A percentile compares a stretch with the other conserved stretches of the same genome.
phyloP scores from a whole-genome alignment of 2,329 filamentous ascomycete genomes.

The Diaporthe sp. region DNA sequence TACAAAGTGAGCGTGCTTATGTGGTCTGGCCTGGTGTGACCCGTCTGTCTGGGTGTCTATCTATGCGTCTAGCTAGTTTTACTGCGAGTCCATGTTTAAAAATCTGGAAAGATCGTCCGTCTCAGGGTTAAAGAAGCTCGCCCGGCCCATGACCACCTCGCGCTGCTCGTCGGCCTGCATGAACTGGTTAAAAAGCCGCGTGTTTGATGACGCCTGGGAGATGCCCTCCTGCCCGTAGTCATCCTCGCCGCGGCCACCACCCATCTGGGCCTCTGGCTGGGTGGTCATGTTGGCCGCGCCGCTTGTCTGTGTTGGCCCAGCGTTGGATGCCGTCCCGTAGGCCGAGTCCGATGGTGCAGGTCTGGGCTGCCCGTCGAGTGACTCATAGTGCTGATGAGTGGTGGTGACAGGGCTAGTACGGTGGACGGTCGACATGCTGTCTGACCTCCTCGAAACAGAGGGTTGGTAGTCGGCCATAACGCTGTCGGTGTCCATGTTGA shows the following conservation, averaged over 20 bases:
- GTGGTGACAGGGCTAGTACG: constrained; percentile 18
- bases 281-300: neutral
- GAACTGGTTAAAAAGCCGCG: constrained; percentile 31
- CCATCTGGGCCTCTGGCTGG: constrained; percentile 24
- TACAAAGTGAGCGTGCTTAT: constrained; percentile 28
- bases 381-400: neutral
- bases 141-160: constrained; percentile 24
- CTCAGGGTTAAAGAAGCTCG: constrained; percentile 34
- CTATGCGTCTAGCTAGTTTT: neutral
- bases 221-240: constrained; percentile 17
- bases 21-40: neutral
- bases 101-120: constrained; percentile 35
- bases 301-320: constrained; percentile 7
- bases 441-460: neutral
- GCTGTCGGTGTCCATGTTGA: constrained; percentile 29
- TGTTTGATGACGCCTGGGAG: constrained; percentile 25
- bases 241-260: neutral
- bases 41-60: neutral
- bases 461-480: constrained; percentile 20
- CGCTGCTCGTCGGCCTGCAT: constrained; percentile 26
- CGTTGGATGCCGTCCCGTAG: constrained; percentile 27
- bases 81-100: constrained; percentile 39
- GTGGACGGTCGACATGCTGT: constrained; percentile 33
- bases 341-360: constrained; percentile 7
- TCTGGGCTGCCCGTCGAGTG: neutral